These are phyloP conservation scores for Gymnopilus junonius DNA, from an alignment of 768 basidiomycete species.

Conservation along the genomic window DNA sequence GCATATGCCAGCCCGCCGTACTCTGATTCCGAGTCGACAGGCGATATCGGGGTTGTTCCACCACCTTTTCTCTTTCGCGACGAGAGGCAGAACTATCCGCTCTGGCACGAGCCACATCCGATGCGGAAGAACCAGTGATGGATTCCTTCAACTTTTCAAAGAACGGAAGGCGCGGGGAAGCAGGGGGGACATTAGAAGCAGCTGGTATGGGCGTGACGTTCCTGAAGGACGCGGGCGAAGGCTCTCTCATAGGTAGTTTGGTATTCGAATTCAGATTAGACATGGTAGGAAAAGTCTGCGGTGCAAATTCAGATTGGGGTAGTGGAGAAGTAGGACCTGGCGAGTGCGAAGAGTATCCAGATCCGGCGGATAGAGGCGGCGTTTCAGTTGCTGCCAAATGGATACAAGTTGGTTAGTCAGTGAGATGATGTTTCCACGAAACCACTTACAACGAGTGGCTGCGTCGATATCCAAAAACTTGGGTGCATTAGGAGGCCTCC, in stretches of 20 bases:
- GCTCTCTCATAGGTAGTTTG: constrained; percentile 6
- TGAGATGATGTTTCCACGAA: constrained; percentile 4
- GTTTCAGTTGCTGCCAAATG: constrained; percentile 40
- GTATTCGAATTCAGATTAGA: constrained; percentile 17
- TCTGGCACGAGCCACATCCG: background rate
- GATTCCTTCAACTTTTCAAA: constrained; percentile 57
- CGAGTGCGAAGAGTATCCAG: constrained; percentile 49
- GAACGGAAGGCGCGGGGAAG: constrained; percentile 51
- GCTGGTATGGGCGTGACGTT: background rate
- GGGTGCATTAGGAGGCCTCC: constrained; percentile 39
- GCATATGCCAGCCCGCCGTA: constrained; percentile 57
- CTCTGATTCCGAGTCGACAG: constrained; percentile 46
- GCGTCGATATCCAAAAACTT: constrained; percentile 52
- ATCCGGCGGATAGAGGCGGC: constrained; percentile 53
- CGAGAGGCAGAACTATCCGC: background rate
- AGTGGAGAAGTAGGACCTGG: constrained; percentile 45
- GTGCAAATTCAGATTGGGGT: constrained; percentile 34
- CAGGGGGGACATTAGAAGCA: constrained; percentile 23
- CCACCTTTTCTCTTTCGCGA: background rate
- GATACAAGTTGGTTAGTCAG: background rate
- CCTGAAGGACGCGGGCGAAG: constrained; percentile 12
- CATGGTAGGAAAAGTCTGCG: constrained; percentile 24
- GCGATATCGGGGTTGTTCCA: constrained; percentile 26
- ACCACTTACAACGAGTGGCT: constrained; percentile 43
- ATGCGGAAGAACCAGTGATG: background rate